Evolutionary conservation across 495 filamentous ascomycete species (phyloP).

Genomic region (Xylaria palmicola): DNA sequence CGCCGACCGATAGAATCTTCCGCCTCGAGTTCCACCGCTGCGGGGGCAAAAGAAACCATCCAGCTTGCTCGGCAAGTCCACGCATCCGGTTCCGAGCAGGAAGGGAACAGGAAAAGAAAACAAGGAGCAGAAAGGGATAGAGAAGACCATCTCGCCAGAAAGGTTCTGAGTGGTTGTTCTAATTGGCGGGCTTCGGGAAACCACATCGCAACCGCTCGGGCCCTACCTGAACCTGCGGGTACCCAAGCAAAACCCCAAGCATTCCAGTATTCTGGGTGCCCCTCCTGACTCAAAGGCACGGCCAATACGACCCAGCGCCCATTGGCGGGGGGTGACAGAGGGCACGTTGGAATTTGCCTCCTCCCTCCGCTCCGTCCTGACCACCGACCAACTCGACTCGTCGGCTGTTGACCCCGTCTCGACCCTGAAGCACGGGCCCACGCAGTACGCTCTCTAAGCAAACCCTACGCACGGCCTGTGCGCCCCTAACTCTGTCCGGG

Average conservation of each 20-base stretch:
- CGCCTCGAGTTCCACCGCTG: constrained; percentile 16
- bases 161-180: neutral
- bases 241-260: constrained; percentile 5
- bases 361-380: neutral
- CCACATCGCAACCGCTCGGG: neutral
- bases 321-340: constrained; percentile 9
- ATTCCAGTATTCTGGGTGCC: constrained; percentile 11
- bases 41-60: constrained; percentile 16
- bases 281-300: constrained; percentile 10
- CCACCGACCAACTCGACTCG: neutral
- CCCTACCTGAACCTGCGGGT: neutral
- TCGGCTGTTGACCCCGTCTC: neutral
- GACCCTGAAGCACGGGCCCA: neutral
- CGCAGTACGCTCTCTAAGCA: neutral
- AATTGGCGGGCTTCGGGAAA: neutral
- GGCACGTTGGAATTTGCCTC: neutral
- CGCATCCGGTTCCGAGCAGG: neutral
- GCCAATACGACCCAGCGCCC: constrained; percentile 3
- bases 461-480: neutral
- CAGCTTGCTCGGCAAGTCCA: neutral
- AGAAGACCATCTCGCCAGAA: constrained; percentile 1
- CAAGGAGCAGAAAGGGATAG: neutral
- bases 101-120: constrained; percentile 9
- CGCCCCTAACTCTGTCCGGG: neutral
- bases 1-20: constrained; percentile 8